Base-by-base conservation (phyloP, 2,329 filamentous ascomycete genomes). In the Lojkania enalia region DNA sequence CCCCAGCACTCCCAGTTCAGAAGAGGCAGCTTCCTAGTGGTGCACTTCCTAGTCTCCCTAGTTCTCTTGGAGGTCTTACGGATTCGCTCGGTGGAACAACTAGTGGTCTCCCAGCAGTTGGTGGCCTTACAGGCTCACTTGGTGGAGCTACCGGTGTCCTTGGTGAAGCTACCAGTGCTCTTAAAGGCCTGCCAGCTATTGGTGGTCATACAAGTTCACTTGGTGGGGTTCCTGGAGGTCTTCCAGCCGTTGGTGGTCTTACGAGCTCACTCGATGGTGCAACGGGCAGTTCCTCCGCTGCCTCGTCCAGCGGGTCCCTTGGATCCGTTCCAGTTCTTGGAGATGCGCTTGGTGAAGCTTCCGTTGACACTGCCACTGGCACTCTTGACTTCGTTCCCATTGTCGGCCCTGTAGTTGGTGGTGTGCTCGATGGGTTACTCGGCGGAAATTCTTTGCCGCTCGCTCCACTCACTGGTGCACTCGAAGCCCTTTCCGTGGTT, bases 11-110 rank as follows among this genome's bases (percentile, higher is more conserved):
- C n/a, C n/a, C n/a, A 70, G 69, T 27, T 7, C 23, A 27, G 23
- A 27, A n/a, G 23, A 27, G 23, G 23, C 23, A 27, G 23, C 23
- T 5, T 63, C 69, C 39, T 61, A 57, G 18, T 66, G 13, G 14
- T 14, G 31, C 33, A 9, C 15, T 33, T 13, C 23, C 33, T 21
- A 21, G 13, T 63, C 27, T 71, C 68, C 23, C 32, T 14, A 36
- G 12, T 13, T 21, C 32, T 16, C 39, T 32, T n/a, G n/a, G n/a
- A n/a, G n/a, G n/a, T n/a, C n/a, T 42, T n/a, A 42, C 39, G n/a
- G 46, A 30, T 20, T 35, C 42, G 14, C 18, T 44, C n/a, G 33
- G 39, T 16, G 32, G 36, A 13, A 18, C 44, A 5, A 42, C 40
- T 19, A 32, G 41, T 5, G 20, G 7, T 30, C 20, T 27, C 25